phyloP scores from a whole-genome alignment of 495 filamentous ascomycete genomes.

The Penicillium canariense region DNA sequence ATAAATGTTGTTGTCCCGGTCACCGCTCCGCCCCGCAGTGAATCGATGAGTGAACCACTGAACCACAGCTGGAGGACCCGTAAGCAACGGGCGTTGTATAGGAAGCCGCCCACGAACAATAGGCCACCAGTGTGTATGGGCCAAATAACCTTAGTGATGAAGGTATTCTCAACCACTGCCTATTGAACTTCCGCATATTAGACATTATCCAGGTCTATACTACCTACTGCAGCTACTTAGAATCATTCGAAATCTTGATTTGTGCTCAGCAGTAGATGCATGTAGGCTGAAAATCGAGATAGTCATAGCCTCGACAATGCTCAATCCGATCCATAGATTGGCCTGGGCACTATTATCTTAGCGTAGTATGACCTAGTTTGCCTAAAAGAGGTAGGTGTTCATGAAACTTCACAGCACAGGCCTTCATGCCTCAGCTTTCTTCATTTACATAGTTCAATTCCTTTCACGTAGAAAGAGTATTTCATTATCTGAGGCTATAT shows the following conservation, averaged over 20 bases:
- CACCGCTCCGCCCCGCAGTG: slow-evolving; percentile 25
- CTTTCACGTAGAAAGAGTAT: too few relatives aligned
- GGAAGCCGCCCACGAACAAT: not conserved
- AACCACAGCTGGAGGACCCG: not conserved
- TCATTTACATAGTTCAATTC: too few relatives aligned
- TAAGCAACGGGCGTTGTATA: too few relatives aligned
- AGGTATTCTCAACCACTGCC: not conserved
- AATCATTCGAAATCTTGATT: not conserved
- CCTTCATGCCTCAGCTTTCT: too few relatives aligned
- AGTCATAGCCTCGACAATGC: not conserved
- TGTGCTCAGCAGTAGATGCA: not conserved
- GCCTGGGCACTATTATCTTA: not conserved
- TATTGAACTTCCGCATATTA: not conserved
- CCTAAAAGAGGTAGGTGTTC: too few relatives aligned
- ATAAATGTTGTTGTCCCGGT: slow-evolving; percentile 15
- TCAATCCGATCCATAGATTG: not conserved
- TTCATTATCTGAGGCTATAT: too few relatives aligned
- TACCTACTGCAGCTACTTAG: too few relatives aligned
- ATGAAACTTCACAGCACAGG: too few relatives aligned
- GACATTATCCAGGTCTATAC: too few relatives aligned
- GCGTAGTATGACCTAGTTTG: too few relatives aligned
- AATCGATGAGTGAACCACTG: not conserved
- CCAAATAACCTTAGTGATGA: not conserved
- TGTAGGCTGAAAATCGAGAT: not conserved
- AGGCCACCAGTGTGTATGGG: too few relatives aligned